A percentile compares a stretch with the other conserved stretches of the same genome.
Evolutionary conservation across 1,139 yeast genomes (phyloP).

Genomic region (Suhomyces atakaporum): DNA sequence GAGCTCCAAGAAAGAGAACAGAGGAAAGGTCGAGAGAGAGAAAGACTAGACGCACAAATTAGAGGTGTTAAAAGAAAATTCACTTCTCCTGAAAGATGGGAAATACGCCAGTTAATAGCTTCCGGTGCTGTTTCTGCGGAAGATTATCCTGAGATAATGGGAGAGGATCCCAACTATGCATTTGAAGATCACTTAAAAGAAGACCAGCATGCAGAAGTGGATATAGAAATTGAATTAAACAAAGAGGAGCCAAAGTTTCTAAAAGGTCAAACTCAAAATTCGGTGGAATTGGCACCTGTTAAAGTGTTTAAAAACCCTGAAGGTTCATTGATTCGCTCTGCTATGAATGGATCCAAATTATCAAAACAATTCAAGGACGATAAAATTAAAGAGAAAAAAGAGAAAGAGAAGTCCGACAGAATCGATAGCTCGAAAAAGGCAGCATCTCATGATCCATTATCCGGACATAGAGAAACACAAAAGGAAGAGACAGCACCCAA

Average conservation of each 20-base stretch:
- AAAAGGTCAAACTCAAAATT: slow-evolving; percentile 52
- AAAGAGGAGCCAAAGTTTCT: slow-evolving; percentile 73
- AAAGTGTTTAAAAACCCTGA: slow-evolving; percentile 69
- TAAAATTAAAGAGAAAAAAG: slow-evolving; percentile 51
- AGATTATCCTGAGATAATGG: slow-evolving; percentile 66
- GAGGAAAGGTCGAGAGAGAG: slow-evolving; percentile 15
- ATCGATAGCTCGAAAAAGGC: slow-evolving; percentile 26
- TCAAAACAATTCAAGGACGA: slow-evolving; percentile 68
- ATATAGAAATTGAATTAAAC: slow-evolving; percentile 72
- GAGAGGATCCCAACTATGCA: slow-evolving; percentile 47
- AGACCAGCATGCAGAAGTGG: slow-evolving; percentile 49
- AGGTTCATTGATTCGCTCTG: slow-evolving; percentile 77
- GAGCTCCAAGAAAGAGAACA: slow-evolving; percentile 28
- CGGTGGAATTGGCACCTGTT: slow-evolving; percentile 51
- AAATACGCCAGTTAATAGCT: slow-evolving; percentile 75
- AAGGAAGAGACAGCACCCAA: slow-evolving; percentile 7
- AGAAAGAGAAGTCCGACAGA: slow-evolving; percentile 37
- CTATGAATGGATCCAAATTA: slow-evolving; percentile 71
- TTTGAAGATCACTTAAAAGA: slow-evolving; percentile 24
- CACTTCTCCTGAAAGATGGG: slow-evolving; percentile 92
- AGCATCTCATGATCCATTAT: slow-evolving; percentile 47
- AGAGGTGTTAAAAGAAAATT: slow-evolving; percentile 44
- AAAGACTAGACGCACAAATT: slow-evolving; percentile 15
- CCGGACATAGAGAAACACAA: slow-evolving; percentile 12
- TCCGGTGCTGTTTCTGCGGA: slow-evolving; percentile 72